Base-by-base conservation (phyloP, 257 asterid genomes). In the Ilex asprella region DNA sequence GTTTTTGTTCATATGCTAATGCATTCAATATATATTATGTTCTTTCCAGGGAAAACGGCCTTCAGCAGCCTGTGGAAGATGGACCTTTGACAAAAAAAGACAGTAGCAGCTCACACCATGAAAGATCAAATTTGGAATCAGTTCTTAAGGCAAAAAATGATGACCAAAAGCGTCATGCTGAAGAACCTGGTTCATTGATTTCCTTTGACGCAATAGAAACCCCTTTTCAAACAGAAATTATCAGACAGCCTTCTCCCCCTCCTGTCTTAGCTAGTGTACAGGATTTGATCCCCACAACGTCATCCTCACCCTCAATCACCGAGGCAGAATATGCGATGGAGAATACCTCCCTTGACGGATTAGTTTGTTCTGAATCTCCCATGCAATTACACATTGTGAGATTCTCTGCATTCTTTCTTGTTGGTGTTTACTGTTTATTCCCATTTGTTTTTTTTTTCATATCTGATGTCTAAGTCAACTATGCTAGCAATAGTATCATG, bases 351-450 rank as follows among this genome's bases (percentile, higher is more conserved):
- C 60, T 67, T 67, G 88, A 74, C 73, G 82, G 76, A 67, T 71
- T 73, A 75, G 74, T 72, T 67, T 76, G 92, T 73, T 66, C 88
- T 30, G 91, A 88, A 85, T 89, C 81, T 62, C 97, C 98, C 31
- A 76, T 92, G 66, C 86, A 88, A 76, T 74, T 92, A 86, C 97
- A 92, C 84, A 81, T 92, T 55, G 98, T 92, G 75, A 78, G 81
- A 55, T 57, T 72, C 67, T 70, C 65, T 51, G 39, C 10, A 21
- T 64, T 32, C 3, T 16, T 39, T 59, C 6, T 59, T 52, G 43
- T 49, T 50, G 16, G 44, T 66, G 8, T 53, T 39, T 35, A 46
- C 52, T 47, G 60, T 31, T 16, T 70, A 56, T 44, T 68, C 11
- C 50, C 55, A 49, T 54, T 65, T 65, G 2, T 21, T 10, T n/a